phyloP scores from a whole-genome alignment of 1,139 yeast species.

The Magnusiomyces ingens region DNA sequence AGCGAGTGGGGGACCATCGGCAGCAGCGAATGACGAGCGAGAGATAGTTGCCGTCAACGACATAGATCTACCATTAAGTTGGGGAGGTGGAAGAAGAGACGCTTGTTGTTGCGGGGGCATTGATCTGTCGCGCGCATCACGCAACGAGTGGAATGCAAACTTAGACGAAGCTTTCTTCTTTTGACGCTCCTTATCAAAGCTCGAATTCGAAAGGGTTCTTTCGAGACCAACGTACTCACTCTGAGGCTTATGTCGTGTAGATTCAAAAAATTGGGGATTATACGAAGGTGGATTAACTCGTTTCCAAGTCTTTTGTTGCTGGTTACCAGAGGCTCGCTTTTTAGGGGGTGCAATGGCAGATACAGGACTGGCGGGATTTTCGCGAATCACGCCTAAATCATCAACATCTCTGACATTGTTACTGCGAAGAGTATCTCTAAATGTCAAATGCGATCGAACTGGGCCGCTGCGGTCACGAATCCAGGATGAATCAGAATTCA shows the following conservation, averaged over 20 bases:
- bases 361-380: not conserved
- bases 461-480: constrained; percentile 21
- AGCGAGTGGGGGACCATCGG: constrained; percentile 3
- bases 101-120: constrained; percentile 6
- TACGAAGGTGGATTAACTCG: not conserved
- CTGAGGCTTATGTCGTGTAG: no score
- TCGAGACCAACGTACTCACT: constrained; percentile 4
- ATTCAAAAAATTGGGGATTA: no score
- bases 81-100: constrained; percentile 6
- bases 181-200: constrained; percentile 17
- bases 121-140: constrained; percentile 10
- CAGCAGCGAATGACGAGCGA: constrained; percentile 7
- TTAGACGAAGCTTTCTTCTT: constrained; percentile 7
- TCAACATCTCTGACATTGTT: not conserved
- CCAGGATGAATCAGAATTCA: constrained; percentile 31
- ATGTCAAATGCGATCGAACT: not conserved
- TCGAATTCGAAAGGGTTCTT: constrained; percentile 19
- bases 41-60: not conserved
- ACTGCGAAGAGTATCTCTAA: not conserved
- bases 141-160: constrained; percentile 21
- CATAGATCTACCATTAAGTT: not conserved
- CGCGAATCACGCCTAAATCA: not conserved
- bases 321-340: not conserved
- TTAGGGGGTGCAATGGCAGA: constrained; percentile 1
- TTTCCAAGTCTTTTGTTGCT: not conserved